Percentiles rank a stretch among this genome's conserved stretches.
Evolutionary conservation across 2,329 filamentous ascomycete genomes (phyloP).

Genomic region (Exserohilum rostratum): DNA sequence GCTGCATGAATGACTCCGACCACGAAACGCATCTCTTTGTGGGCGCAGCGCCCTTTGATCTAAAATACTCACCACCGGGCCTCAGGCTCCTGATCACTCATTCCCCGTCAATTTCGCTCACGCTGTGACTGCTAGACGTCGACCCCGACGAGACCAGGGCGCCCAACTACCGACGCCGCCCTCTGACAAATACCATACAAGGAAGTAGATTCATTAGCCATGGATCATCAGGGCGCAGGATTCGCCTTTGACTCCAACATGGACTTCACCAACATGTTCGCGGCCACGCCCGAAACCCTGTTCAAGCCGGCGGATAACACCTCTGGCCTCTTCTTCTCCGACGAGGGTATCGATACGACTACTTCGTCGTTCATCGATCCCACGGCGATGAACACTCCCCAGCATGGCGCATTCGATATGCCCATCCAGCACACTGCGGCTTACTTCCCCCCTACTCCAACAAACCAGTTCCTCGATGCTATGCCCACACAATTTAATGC

Average conservation of each 20-base stretch:
- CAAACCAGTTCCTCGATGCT: slow-evolving; percentile 34
- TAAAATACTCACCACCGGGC: slow-evolving; percentile 34
- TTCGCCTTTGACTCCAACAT: slow-evolving; percentile 43
- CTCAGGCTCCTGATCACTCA: slow-evolving; percentile 43
- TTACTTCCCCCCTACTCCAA: slow-evolving; percentile 34
- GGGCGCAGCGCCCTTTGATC: slow-evolving; percentile 29
- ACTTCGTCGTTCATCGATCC: slow-evolving; percentile 28
- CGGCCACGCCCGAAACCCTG: slow-evolving; percentile 25
- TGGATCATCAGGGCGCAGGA: slow-evolving; percentile 36
- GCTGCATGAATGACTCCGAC: slow-evolving; percentile 27
- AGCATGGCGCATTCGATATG: slow-evolving; percentile 28
- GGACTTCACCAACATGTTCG: slow-evolving; percentile 39
- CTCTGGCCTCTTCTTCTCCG: slow-evolving; percentile 39
- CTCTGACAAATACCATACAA: slow-evolving; percentile 26
- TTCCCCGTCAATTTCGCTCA: slow-evolving; percentile 35
- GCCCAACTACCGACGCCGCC: slow-evolving; percentile 20
- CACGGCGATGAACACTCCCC: slow-evolving; percentile 27
- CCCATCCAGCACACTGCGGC: slow-evolving; percentile 24
- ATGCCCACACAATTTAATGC: slow-evolving; percentile 30
- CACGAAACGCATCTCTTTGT: slow-evolving; percentile 10
- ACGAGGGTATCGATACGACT: slow-evolving; percentile 44
- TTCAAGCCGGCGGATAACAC: slow-evolving; percentile 42
- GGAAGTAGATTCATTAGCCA: slow-evolving; percentile 19
- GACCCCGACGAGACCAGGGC: slow-evolving; percentile 7
- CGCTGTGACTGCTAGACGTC: slow-evolving; percentile 28